Evolutionary conservation across 1,284 basidiomycete species (phyloP), one percentile per base, ranked within the genome.

Genomic region (Crepidotus sp.): DNA sequence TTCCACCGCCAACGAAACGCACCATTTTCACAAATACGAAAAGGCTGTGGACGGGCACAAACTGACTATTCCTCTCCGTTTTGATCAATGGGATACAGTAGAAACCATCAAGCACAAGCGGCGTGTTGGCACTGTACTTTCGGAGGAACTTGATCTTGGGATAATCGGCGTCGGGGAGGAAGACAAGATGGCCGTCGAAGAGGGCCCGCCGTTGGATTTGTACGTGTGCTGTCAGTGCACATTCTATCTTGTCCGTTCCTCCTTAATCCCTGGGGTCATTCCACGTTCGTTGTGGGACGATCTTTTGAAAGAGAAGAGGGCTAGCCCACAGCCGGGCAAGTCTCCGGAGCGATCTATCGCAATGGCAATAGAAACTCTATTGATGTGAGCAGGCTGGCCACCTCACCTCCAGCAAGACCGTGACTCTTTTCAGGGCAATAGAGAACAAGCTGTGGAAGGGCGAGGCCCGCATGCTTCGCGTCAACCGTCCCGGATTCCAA

Each of bases 171-270:
- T 63, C 26, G 61, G 67, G 6, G 49, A 58, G 0, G 61, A 64
- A 15, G 43, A 55, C 11, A 43, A 57, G 35, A 57, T 60, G 36
- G 60, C 60, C 10, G 61, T 62, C n/a, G 61, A 66, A 30, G 73
- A 78, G 51, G 80, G 76, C n/a, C 71, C 70, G 46, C 58, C 83
- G 18, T 61, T 89, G 29, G 83, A 88, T 59, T 66, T 88, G 22
- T 88, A 83, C 55, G 65, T 87, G 34, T 89, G 85, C 58, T 89
- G 86, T 56, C 85, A 88, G 56, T 89, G 86, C 60, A 77, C 76
- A 17, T 63, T 80, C 48, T 83, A 82, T 57, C 76, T 79, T 49
- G 66, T 85, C 34, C 79, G 74, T 2, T 84, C 82, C 13, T 9
- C 47, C 13, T 70, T 80, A 38, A 77, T 88, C 34, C 76, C 83